These are phyloP conservation scores for Phytopythium ostracodes DNA, from an alignment of 352 stramenopile genomes.

Conservation along the genomic window DNA sequence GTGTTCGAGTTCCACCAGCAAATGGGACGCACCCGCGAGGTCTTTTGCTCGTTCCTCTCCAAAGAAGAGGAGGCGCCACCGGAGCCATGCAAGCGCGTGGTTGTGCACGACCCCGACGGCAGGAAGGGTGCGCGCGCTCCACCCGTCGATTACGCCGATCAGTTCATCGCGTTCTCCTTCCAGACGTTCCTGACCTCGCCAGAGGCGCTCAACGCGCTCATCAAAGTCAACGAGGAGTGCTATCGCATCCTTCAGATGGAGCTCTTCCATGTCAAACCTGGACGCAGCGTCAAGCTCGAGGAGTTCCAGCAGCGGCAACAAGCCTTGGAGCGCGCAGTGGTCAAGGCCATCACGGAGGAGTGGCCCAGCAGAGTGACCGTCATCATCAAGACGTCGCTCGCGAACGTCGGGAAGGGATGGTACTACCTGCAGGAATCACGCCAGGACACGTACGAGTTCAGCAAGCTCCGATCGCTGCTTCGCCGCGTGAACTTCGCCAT, in stretches of 20 bases:
- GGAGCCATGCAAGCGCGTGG: constrained; percentile 35
- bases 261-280: constrained; percentile 70
- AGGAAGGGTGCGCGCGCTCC: constrained; percentile 28
- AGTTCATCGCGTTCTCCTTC: constrained; percentile 87
- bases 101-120: constrained; percentile 16
- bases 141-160: constrained; percentile 79
- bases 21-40: constrained; percentile 39
- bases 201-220: constrained; percentile 62
- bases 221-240: constrained; percentile 87
- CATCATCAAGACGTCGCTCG: constrained; percentile 68
- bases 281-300: constrained; percentile 77
- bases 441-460: constrained; percentile 88
- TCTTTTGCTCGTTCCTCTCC: constrained; percentile 54
- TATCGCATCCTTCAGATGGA: constrained; percentile 77
- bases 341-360: constrained; percentile 82
- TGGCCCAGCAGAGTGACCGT: constrained; percentile 69
- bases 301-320: constrained; percentile 85
- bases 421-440: constrained; percentile 82
- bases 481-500: constrained; percentile 77
- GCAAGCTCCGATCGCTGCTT: constrained; percentile 72
- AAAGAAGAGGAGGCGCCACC: constrained; percentile 38
- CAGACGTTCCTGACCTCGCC: constrained; percentile 81
- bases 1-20: constrained; percentile 83
- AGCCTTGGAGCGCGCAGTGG: constrained; percentile 53
- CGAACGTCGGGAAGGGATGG: constrained; percentile 80